Conservation (phyloP, 192 early-diverging fungal species). For the Coemansia sp. region DNA sequence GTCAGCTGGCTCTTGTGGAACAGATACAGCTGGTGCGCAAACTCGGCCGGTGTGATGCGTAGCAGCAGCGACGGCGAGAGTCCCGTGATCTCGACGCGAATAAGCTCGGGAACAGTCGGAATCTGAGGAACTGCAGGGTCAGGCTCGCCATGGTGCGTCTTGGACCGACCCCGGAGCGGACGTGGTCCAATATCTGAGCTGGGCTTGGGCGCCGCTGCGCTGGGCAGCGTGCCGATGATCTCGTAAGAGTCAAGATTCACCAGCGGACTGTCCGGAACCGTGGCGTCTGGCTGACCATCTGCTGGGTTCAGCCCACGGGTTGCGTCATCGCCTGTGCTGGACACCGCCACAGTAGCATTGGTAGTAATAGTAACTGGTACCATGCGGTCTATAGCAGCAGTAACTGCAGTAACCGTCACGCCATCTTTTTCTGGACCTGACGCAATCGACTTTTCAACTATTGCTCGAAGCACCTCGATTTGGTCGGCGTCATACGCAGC, state of each 20-base stretch:
- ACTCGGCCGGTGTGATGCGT: constrained; percentile 57
- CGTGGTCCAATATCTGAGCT: constrained; percentile 8
- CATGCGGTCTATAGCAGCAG: constrained; percentile 36
- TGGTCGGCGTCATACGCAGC: constrained; percentile 28
- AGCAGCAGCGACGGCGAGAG: constrained; percentile 65
- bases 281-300: neutral
- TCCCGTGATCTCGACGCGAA: constrained; percentile 59
- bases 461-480: constrained; percentile 26
- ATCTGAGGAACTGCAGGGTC: constrained; percentile 43
- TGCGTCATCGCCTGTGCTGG: constrained; percentile 1
- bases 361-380: constrained; percentile 16
- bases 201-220: neutral
- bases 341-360: neutral
- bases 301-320: constrained; percentile 8
- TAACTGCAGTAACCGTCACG: constrained; percentile 2
- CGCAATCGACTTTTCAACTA: constrained; percentile 20
- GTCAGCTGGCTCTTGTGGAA: constrained; percentile 59
- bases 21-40: constrained; percentile 69
- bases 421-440: constrained; percentile 4
- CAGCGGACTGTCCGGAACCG: constrained; percentile 6
- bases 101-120: constrained; percentile 46
- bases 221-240: constrained; percentile 19
- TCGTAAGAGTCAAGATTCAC: constrained; percentile 35
- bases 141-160: constrained; percentile 43
- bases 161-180: constrained; percentile 40